phyloP scores from a whole-genome alignment of 2,329 filamentous ascomycete species.

The Paecilomyces niveus region DNA sequence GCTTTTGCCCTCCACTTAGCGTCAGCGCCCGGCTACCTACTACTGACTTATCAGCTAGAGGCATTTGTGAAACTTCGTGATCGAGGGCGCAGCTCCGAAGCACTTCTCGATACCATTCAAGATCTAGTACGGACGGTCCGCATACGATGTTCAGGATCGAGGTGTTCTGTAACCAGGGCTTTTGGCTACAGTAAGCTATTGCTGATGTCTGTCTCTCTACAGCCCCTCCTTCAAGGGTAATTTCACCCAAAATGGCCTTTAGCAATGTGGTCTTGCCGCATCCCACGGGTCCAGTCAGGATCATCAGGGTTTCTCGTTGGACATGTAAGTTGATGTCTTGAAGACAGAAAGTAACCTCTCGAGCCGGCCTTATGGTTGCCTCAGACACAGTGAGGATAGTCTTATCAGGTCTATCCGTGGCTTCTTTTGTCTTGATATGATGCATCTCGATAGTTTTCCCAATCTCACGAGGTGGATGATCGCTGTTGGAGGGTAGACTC shows the following conservation, averaged over 20 bases:
- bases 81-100: constrained; percentile 2
- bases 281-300: constrained; percentile 1
- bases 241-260: constrained; percentile 8
- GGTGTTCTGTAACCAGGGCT: constrained; percentile 13
- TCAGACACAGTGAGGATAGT: background rate
- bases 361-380: background rate
- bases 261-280: constrained; percentile 4
- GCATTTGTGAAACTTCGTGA: constrained; percentile 17
- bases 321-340: constrained; percentile 1
- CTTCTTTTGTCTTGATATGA: background rate
- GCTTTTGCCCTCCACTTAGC: constrained; percentile 39
- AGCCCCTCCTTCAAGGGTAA: constrained; percentile 6
- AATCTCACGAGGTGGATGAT: background rate
- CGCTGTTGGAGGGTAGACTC: background rate
- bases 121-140: background rate
- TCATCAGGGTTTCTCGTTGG: background rate
- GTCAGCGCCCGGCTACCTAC: constrained; percentile 40
- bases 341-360: constrained; percentile 2
- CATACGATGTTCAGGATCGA: constrained; percentile 8
- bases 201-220: constrained; percentile 7
- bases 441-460: background rate
- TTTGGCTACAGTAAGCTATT: constrained; percentile 12
- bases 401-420: background rate
- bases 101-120: constrained; percentile 2
- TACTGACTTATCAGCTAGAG: constrained; percentile 28